Base-by-base conservation (phyloP, 345 rosid genomes). In the Euphorbia pulcherrima region DNA sequence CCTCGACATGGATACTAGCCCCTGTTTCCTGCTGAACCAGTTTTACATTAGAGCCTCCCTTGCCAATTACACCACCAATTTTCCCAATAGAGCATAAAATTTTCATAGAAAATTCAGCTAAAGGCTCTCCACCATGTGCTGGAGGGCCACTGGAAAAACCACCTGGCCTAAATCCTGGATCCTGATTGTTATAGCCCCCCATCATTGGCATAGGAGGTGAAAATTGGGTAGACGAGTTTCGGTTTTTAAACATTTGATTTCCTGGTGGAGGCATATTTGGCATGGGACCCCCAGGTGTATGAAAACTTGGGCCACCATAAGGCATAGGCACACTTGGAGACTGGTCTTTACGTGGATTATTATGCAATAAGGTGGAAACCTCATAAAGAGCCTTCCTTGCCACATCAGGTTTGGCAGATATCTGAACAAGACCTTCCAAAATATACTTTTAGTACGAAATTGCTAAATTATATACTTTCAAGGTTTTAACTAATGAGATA, bases 41-140 rank as follows among this genome's bases (percentile, higher is more conserved):
- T 26, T 71, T 85, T 57, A 85, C 80, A 74, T 72, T 81, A 65
- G 75, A 75, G 44, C 89, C 88, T 62, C 88, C 86, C 76, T 77
- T 87, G 60, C 92, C 92, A 72, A 85, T 85, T 18, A 83, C 88
- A 50, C 80, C 87, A 21, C 89, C 83, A 77, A 87, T 87, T 63
- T 82, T 87, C 64, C 70, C 80, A 59, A 72, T 74, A 9, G 80
- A 64, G 60, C 89, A 83, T 77, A 85, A 68, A 66, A 87, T 76
- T 75, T 78, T 80, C 80, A 87, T 60, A 20, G 85, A 83, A 73
- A 87, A 87, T 72, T 83, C 90, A 58, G 67, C 81, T 52, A 82
- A 78, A 74, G 76, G 71, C 64, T 86, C 85, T 65, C 64, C 76
- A 28, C 74, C 81, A 58, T 63, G 74, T 69, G 74, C 77, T 24